phyloP scores from a whole-genome alignment of 306 rosid genomes.

The Malus orientalis region DNA sequence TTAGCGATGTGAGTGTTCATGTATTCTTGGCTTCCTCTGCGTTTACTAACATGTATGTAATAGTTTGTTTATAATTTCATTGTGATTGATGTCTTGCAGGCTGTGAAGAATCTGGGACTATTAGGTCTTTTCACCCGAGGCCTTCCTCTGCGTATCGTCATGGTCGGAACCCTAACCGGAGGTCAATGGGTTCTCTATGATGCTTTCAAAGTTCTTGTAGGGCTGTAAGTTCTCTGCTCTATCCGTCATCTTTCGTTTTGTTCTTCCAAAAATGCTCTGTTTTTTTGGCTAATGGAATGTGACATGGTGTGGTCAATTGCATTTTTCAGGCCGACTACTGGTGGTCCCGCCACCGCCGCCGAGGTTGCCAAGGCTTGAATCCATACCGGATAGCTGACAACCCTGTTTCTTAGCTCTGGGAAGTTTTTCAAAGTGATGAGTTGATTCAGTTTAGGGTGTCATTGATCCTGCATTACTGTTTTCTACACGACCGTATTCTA shows the following conservation, averaged over 20 bases:
- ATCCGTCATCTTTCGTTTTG: neutral
- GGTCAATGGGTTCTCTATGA: slow-evolving; percentile 70
- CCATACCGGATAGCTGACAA: slow-evolving; percentile 3
- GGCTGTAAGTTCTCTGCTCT: slow-evolving; percentile 45
- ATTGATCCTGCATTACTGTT: neutral
- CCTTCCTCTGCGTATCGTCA: slow-evolving; percentile 69
- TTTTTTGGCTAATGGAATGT: neutral
- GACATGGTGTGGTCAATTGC: neutral
- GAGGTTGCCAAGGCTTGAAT: slow-evolving; percentile 13
- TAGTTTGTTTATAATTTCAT: neutral
- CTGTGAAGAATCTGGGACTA: slow-evolving; percentile 51
- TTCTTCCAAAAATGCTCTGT: neutral
- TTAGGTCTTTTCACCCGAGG: slow-evolving; percentile 73
- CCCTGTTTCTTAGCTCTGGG: neutral
- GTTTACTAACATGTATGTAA: neutral
- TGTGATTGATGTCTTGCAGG: slow-evolving; percentile 30
- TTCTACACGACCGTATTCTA: too few relatives aligned
- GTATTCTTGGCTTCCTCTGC: neutral
- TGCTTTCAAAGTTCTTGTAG: slow-evolving; percentile 58
- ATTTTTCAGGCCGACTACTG: slow-evolving; percentile 59
- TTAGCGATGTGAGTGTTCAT: slow-evolving; percentile 49
- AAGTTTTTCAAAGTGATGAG: neutral
- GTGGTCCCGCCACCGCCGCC: slow-evolving; percentile 36
- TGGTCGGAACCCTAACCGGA: slow-evolving; percentile 74
- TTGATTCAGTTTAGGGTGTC: neutral